A percentile compares a stretch with the other conserved stretches of the same genome.
These are phyloP conservation scores for Chaetomiaceae sp. DNA, from an alignment of 2,329 filamentous ascomycete species.

Conservation along the genomic window DNA sequence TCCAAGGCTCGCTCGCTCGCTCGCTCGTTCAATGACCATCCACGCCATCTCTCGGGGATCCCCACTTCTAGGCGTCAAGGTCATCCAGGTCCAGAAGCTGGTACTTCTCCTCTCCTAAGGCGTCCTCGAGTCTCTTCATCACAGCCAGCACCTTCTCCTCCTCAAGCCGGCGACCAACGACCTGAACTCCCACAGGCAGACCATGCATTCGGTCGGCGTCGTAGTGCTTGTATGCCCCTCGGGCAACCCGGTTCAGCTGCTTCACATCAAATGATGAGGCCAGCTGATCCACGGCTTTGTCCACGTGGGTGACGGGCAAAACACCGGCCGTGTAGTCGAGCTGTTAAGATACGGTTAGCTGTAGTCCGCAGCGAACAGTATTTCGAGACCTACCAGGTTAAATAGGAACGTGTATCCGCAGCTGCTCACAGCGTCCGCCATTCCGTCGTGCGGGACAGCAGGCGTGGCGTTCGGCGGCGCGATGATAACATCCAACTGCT, in stretches of 20 bases:
- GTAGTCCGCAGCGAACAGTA: slow-evolving; percentile 1
- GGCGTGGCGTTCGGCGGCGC: slow-evolving; percentile 86
- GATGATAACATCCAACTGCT: slow-evolving; percentile 69
- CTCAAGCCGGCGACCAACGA: slow-evolving; percentile 71
- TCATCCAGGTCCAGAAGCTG: slow-evolving; percentile 42
- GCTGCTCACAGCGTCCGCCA: slow-evolving; percentile 76
- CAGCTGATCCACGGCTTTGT: slow-evolving; percentile 60
- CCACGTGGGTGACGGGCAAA: slow-evolving; percentile 79
- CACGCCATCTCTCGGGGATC: too few species aligned
- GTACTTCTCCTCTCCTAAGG: slow-evolving; percentile 55
- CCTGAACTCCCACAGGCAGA: slow-evolving; percentile 77
- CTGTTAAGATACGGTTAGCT: slow-evolving; percentile 32
- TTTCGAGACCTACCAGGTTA: slow-evolving; percentile 61
- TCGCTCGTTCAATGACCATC: too few species aligned
- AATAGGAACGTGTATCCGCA: slow-evolving; percentile 94
- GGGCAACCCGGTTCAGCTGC: slow-evolving; percentile 70
- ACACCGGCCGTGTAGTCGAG: slow-evolving; percentile 83
- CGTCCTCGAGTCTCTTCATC: slow-evolving; percentile 74
- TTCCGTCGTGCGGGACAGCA: slow-evolving; percentile 77
- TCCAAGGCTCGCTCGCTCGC: too few species aligned
- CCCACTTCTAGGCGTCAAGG: slow-evolving; percentile 13
- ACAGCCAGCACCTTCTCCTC: slow-evolving; percentile 81
- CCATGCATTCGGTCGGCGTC: slow-evolving; percentile 79
- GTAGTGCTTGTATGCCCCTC: slow-evolving; percentile 81
- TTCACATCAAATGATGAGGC: slow-evolving; percentile 54